Evolutionary conservation across 2,329 filamentous ascomycete species (phyloP), one percentile per base, ranked within the genome.

Genomic region (Coleophoma eucalyptorum): DNA sequence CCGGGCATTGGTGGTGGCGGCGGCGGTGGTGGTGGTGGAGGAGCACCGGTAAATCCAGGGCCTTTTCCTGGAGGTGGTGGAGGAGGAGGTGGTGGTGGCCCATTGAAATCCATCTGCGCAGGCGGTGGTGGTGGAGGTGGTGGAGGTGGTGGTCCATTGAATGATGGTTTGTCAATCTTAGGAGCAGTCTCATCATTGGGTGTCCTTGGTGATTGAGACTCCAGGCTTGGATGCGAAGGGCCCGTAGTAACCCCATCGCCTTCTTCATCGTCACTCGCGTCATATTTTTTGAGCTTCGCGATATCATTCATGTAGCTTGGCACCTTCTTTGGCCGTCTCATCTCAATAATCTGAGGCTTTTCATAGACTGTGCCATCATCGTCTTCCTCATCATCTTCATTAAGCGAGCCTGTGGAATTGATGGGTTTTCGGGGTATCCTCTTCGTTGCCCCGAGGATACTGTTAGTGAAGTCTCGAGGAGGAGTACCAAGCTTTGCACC

Each of bases 331-430:
- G 90, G 90, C 55, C 90, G 81, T 66, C 82, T 86, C 70, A 93
- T 82, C 67, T 94, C 81, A 51, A 96, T 81, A 46, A 96, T 72
- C 50, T 86, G 81, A 37, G 92, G 89, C 69, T 86, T 93, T 35
- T 86, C 84, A 44, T 81, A 78, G 18, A 75, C 75, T 32, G 73
- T 78, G 33, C 79, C 80, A 13, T 72, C 74, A 15, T 81, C 77
- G 2, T 79, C 76, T 19, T 72, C 71, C 16, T 77, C 77, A 62
- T 79, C 64, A 52, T 61, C 68, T 59, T 60, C 58, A 49, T 48
- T 55, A 43, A 61, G 51, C 16, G 62, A 61, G 37, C 59, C 66
- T 54, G 66, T 59, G 13, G 58, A 62, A 50, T 70, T 69, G 53
- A 83, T 64, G 6, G 80, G 79, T 61, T 81, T 82, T 46, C 80